phyloP scores from a whole-genome alignment of 495 filamentous ascomycete species.

The Xylaria intraflava region DNA sequence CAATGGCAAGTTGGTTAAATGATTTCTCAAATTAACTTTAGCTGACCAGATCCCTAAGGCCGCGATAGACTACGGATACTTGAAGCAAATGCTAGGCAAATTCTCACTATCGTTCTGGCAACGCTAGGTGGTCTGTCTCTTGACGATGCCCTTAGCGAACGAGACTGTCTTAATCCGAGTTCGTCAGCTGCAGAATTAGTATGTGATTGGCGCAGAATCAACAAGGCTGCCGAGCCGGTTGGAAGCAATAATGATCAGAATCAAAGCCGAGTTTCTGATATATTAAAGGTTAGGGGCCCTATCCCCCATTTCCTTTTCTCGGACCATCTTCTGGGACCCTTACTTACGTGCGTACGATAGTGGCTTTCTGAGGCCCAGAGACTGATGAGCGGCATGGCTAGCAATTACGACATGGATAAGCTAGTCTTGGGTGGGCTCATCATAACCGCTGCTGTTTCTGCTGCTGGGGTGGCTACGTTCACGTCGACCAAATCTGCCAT shows the following conservation, averaged over 20 bases:
- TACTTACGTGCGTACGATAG: slow-evolving; percentile 18
- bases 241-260: slow-evolving; percentile 4
- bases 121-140: slow-evolving; percentile 58
- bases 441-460: slow-evolving; percentile 16
- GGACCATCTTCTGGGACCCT: slow-evolving; percentile 6
- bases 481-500: slow-evolving; percentile 9
- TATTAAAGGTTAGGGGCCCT: slow-evolving; percentile 22
- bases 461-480: slow-evolving; percentile 15
- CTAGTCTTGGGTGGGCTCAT: slow-evolving; percentile 29
- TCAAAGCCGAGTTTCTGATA: slow-evolving; percentile 20
- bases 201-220: slow-evolving; percentile 55
- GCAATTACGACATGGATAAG: slow-evolving; percentile 70
- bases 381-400: slow-evolving; percentile 77
- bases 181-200: slow-evolving; percentile 53
- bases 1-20: slow-evolving; percentile 38
- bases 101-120: slow-evolving; percentile 63
- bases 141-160: slow-evolving; percentile 25
- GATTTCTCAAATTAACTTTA: not conserved
- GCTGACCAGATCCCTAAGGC: slow-evolving; percentile 28
- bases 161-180: slow-evolving; percentile 38
- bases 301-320: not conserved
- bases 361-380: slow-evolving; percentile 66
- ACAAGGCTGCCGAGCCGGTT: slow-evolving; percentile 15
- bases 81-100: slow-evolving; percentile 68
- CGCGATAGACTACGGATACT: slow-evolving; percentile 59